These are phyloP conservation scores for Myriosclerotinia duriaeana DNA, from an alignment of 2,329 filamentous ascomycete genomes.

Conservation along the genomic window DNA sequence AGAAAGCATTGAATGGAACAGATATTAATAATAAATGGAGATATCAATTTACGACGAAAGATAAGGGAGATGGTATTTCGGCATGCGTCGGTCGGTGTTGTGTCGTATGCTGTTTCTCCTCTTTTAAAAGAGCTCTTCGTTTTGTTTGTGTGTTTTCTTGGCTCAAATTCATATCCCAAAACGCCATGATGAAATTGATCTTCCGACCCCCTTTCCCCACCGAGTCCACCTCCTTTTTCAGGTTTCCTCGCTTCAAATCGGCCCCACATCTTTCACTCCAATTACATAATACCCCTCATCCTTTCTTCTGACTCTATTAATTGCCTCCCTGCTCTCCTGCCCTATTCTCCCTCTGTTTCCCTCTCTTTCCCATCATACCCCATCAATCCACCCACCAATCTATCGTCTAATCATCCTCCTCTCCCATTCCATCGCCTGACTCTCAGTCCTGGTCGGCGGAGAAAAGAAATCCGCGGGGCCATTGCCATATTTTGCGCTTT, in stretches of 20 bases:
- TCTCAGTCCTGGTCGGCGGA: background rate
- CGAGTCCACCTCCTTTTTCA: background rate
- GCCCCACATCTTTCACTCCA: too few species aligned
- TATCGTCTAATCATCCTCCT: slow-evolving; percentile 14
- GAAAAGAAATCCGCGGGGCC: slow-evolving; percentile 3
- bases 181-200: background rate
- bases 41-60: background rate
- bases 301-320: too few species aligned
- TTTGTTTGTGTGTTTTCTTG: background rate
- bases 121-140: background rate
- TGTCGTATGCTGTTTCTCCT: background rate
- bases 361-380: background rate
- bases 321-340: too few species aligned
- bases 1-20: background rate
- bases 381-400: background rate
- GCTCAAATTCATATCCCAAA: background rate
- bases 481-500: background rate
- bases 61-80: background rate
- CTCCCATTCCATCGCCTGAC: slow-evolving; percentile 13
- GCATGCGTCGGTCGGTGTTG: background rate
- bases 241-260: too few species aligned
- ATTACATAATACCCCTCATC: too few species aligned
- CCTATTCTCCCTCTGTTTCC: background rate
- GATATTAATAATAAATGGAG: slow-evolving; percentile 3
- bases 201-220: background rate